Percentiles rank a stretch among this genome's conserved stretches.
Conservation (phyloP, 805 yeast genomes). For the Lachancea sp. region DNA sequence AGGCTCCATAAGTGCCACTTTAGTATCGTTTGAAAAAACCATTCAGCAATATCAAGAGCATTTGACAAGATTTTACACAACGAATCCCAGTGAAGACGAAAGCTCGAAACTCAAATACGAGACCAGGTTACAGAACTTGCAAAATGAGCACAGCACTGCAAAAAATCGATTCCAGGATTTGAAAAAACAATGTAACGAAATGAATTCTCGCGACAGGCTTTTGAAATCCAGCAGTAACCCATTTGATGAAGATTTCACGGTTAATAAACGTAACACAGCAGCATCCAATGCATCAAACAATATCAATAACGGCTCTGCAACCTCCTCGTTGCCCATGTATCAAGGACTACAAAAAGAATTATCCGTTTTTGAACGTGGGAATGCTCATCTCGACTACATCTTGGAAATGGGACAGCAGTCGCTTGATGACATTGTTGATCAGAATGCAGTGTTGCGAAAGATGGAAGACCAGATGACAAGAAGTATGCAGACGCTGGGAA, state of each 20-base stretch:
- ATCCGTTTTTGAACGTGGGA: conserved; percentile 56
- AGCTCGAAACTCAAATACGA: conserved; percentile 40
- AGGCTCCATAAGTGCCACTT: conserved; percentile 50
- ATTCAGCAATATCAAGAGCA: conserved; percentile 46
- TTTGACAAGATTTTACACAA: conserved; percentile 49
- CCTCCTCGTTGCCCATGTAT: conserved; percentile 31
- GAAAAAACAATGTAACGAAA: conserved; percentile 25
- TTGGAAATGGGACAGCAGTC: conserved; percentile 84
- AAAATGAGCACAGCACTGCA: conserved; percentile 31
- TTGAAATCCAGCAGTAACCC: conserved; percentile 22
- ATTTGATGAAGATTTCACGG: conserved; percentile 20
- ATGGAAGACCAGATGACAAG: conserved; percentile 59
- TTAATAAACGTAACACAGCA: conserved; percentile 30
- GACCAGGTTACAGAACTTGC: conserved; percentile 55
- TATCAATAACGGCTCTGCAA: conserved; percentile 41
- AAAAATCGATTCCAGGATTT: conserved; percentile 31
- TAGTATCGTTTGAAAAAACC: conserved; percentile 69
- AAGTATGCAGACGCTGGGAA: conserved; percentile 74
- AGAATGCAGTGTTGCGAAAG: conserved; percentile 61
- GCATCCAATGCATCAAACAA: conserved; percentile 30
- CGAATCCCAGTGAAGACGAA: conserved; percentile 12
- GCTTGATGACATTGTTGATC: conserved; percentile 78
- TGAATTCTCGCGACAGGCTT: conserved; percentile 24
- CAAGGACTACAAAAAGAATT: conserved; percentile 70
- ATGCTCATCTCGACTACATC: conserved; percentile 80